These are phyloP conservation scores for Fusarium sp. DNA, from an alignment of 2,329 filamentous ascomycete species.

Conservation along the genomic window DNA sequence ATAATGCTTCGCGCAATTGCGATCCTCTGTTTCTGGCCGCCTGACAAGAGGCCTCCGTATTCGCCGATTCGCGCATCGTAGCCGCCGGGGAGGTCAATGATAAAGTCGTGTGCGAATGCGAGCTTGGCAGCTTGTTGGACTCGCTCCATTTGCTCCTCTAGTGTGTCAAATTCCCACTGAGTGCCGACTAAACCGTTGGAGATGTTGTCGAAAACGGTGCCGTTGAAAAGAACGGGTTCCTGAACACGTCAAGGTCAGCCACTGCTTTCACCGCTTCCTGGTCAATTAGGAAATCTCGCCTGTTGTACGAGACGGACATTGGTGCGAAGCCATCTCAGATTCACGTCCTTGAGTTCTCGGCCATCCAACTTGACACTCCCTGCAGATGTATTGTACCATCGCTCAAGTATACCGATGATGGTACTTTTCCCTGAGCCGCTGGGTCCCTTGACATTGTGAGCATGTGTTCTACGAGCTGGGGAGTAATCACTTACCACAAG, in stretches of 20 bases:
- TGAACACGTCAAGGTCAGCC: not conserved
- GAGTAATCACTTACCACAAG: not conserved
- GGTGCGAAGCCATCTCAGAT: not conserved
- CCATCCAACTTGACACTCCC: not conserved
- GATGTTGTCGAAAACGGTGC: not conserved
- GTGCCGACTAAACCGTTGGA: not conserved
- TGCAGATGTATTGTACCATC: not conserved
- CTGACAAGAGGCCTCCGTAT: not conserved
- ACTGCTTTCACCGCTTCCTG: not conserved
- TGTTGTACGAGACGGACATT: not conserved
- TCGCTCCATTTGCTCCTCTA: not conserved
- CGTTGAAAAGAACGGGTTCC: not conserved
- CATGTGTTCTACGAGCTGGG: not conserved
- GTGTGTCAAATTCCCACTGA: not conserved
- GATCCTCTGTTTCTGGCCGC: not conserved
- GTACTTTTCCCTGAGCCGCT: not conserved
- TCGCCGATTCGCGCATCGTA: not conserved
- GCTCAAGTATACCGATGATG: not conserved
- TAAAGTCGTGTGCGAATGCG: not conserved
- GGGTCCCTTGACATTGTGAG: not conserved
- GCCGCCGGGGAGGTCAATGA: not conserved
- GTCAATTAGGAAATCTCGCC: not conserved
- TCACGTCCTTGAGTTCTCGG: not conserved
- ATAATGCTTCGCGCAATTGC: not conserved
- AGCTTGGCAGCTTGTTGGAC: not conserved